Evolutionary conservation across 768 basidiomycete species (phyloP).

Genomic region (Coprinopsis marcescibilis): DNA sequence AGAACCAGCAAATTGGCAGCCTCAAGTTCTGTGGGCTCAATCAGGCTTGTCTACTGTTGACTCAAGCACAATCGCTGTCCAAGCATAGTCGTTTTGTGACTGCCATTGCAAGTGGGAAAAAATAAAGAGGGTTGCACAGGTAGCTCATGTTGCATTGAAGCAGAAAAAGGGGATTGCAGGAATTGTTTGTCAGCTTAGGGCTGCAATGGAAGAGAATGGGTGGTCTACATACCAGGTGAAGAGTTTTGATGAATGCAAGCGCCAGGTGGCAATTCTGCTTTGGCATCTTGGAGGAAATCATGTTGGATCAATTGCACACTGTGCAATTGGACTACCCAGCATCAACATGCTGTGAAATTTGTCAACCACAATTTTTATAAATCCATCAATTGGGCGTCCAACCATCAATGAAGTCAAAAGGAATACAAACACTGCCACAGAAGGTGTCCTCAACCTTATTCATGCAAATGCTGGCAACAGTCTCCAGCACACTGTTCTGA

Average conservation of each 20-base stretch:
- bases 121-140: constrained; percentile 13
- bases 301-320: constrained; percentile 18
- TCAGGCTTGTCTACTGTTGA: constrained; percentile 13
- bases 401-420: constrained; percentile 3
- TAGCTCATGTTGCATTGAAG: constrained; percentile 15
- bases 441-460: neutral
- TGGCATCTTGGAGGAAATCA: constrained; percentile 19
- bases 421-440: constrained; percentile 9
- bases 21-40: neutral
- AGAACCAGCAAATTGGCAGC: too few species aligned
- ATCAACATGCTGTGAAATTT: constrained; percentile 12
- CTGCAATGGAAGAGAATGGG: constrained; percentile 12
- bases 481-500: constrained; percentile 19
- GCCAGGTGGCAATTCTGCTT: constrained; percentile 15
- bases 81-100: constrained; percentile 18
- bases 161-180: constrained; percentile 12
- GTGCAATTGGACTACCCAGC: constrained; percentile 14
- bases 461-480: neutral
- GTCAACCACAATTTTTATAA: constrained; percentile 14
- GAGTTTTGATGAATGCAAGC: constrained; percentile 19
- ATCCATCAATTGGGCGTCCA: constrained; percentile 14
- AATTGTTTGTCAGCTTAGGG: constrained; percentile 7
- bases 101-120: constrained; percentile 20
- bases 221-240: constrained; percentile 22
- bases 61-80: constrained; percentile 11